Evolutionary conservation across 2,329 filamentous ascomycete species (phyloP).

Genomic region (Cylindrodendrum hubeiense): DNA sequence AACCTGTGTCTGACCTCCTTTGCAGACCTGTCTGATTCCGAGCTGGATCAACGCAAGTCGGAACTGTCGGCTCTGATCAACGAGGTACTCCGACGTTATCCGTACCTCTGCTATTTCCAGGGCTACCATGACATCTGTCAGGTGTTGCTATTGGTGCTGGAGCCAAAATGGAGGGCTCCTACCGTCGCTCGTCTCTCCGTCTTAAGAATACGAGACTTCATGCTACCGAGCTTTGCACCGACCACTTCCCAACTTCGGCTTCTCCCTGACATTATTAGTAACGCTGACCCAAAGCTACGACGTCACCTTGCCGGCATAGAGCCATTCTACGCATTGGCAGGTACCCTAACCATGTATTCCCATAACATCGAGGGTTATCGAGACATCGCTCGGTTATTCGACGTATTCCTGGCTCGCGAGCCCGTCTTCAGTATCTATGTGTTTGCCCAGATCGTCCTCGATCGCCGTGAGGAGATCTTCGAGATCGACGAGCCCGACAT

Average conservation of each 20-base stretch:
- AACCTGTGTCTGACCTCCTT: conserved; percentile 39
- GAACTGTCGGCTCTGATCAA: conserved; percentile 86
- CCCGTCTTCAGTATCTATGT: conserved; percentile 93
- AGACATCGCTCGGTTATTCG: conserved; percentile 91
- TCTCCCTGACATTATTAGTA: conserved; percentile 83
- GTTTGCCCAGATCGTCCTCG: conserved; percentile 88
- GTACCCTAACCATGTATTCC: conserved; percentile 94
- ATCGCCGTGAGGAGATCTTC: conserved; percentile 85
- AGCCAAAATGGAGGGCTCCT: conserved; percentile 67
- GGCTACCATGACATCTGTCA: conserved; percentile 99
- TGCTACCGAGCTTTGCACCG: conserved; percentile 88
- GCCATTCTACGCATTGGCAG: conserved; percentile 94
- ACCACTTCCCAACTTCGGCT: conserved; percentile 88
- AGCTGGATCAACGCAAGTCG: conserved; percentile 77
- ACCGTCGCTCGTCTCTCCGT: conserved; percentile 86
- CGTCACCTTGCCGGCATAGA: conserved; percentile 81
- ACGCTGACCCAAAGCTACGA: conserved; percentile 78
- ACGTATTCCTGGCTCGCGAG: conserved; percentile 88
- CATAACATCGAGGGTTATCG: conserved; percentile 93
- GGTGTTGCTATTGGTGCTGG: conserved; percentile 89
- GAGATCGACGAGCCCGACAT: conserved; percentile 94
- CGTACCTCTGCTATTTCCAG: conserved; percentile 94
- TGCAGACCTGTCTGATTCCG: conserved; percentile 74
- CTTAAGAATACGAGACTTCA: conserved; percentile 94
- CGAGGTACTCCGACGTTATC: conserved; percentile 82